Evolutionary conservation across 768 basidiomycete species (phyloP), one percentile per base, ranked within the genome.

Genomic region (Cystofilobasidium macerans): DNA sequence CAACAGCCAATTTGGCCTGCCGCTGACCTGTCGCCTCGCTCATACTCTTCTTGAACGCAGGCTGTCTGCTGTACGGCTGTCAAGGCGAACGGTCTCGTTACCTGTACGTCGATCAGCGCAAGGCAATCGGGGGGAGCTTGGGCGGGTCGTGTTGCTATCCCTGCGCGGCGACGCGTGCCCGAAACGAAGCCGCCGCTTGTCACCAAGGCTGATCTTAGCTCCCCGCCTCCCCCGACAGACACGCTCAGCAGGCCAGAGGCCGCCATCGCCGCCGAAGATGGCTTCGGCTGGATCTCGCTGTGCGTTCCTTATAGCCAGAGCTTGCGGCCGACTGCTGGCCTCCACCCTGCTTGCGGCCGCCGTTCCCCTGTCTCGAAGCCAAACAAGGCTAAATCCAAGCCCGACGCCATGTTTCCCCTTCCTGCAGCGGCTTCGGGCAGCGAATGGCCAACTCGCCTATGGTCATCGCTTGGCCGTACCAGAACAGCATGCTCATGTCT

Each of bases 201-300:
- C 40, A 3, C 40, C 14, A 33, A 4, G 35, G n/a, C 22, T 36
- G 4, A 4, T 58, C 14, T 35, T n/a, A 22, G 28, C 26, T 38
- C 45, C n/a, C 32, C 38, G 16, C 22, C 18, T 5, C 24, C 48
- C 22, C 57, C 26, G 32, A 18, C 35, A 58, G 64, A 65, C 47
- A 58, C 57, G 0, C 58, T 65, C 57, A 35, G 42, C 2, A 42
- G 64, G 1, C 36, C 64, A 51, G 32, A 40, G 11, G 43, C 43
- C 8, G 43, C 16, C 45, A 57, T 58, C n/a, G 14, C 13, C 8
- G 30, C 30, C 2, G 43, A 65, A 28, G 32, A 57, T 0, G 64
- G 64, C 2, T 65, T 65, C 36, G 64, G 64, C 12, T 65, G 64
- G 64, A 65, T 65, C 14, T 22, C 43, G 7, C 58, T 65, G 32